Conservation (phyloP, 257 asterid species). For the Capsicum rhomboideum region DNA sequence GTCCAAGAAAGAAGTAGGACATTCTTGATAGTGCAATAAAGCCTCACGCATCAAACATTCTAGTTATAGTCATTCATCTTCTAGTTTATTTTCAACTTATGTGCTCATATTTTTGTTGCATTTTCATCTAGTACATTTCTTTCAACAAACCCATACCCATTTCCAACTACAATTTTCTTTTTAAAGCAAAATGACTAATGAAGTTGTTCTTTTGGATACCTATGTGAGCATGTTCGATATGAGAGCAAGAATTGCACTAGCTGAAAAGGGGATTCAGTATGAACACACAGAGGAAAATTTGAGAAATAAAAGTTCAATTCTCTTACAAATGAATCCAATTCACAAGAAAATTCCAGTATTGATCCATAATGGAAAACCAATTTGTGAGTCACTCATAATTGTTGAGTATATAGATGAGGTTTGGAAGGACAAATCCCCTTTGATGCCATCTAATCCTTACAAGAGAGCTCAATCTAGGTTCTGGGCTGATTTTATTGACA, state of each 20-base stretch:
- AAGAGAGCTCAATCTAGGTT: slow-evolving; percentile 19
- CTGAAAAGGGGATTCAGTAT: slow-evolving; percentile 6
- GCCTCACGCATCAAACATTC: background rate
- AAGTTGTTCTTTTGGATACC: background rate
- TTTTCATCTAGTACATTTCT: background rate
- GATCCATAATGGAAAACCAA: slow-evolving; percentile 14
- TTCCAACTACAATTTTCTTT: too few relatives aligned
- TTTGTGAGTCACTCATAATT: slow-evolving; percentile 17
- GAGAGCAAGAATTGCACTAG: slow-evolving; percentile 3
- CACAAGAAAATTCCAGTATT: slow-evolving; percentile 16
- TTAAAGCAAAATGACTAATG: background rate
- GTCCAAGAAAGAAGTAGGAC: too few relatives aligned
- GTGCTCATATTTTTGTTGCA: background rate
- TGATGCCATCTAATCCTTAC: slow-evolving; percentile 17
- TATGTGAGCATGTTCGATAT: background rate
- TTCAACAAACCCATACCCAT: too few relatives aligned
- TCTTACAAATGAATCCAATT: slow-evolving; percentile 8
- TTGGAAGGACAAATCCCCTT: slow-evolving; percentile 10
- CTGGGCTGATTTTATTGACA: slow-evolving; percentile 28
- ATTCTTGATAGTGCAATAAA: too few relatives aligned
- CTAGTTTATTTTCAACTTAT: background rate
- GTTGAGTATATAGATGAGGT: slow-evolving; percentile 21
- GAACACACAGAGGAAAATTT: slow-evolving; percentile 10
- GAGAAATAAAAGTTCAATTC: slow-evolving; percentile 9
- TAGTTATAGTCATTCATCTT: background rate